These are phyloP conservation scores for Macrolepiota fuliginosa DNA, from an alignment of 768 basidiomycete species.

Conservation along the genomic window DNA sequence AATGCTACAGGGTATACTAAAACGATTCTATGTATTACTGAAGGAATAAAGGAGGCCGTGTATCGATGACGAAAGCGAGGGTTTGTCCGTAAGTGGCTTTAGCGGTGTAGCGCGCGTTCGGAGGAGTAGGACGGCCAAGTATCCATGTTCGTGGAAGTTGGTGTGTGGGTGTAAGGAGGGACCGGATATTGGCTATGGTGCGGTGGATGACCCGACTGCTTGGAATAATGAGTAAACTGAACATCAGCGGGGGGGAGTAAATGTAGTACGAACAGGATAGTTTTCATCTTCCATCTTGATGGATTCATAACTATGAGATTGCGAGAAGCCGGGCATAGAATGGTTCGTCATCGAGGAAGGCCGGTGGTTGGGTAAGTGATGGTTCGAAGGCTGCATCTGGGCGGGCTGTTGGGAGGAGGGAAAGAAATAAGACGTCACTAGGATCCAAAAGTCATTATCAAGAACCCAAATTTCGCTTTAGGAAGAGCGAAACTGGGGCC, in stretches of 20 bases:
- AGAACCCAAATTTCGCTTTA: slow-evolving; percentile 12
- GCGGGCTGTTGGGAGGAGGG: slow-evolving; percentile 51
- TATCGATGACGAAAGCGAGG: neutral
- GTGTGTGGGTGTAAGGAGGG: slow-evolving; percentile 47
- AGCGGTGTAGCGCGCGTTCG: slow-evolving; percentile 62
- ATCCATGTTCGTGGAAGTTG: slow-evolving; percentile 45
- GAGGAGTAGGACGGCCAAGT: slow-evolving; percentile 65
- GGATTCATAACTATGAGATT: slow-evolving; percentile 12
- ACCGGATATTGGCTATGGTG: slow-evolving; percentile 25
- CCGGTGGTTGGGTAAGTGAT: slow-evolving; percentile 16
- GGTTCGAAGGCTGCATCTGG: slow-evolving; percentile 51
- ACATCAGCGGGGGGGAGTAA: neutral
- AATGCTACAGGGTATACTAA: slow-evolving; percentile 14
- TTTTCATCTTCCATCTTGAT: slow-evolving; percentile 15
- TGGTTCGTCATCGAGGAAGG: slow-evolving; percentile 14
- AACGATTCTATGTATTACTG: slow-evolving; percentile 1
- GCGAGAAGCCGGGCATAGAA: slow-evolving; percentile 8
- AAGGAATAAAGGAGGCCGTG: neutral
- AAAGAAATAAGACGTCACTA: slow-evolving; percentile 50
- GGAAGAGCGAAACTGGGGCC: slow-evolving; percentile 22
- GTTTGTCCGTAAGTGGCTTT: slow-evolving; percentile 21
- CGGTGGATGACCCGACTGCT: slow-evolving; percentile 31
- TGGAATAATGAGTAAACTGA: neutral
- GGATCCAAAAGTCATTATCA: slow-evolving; percentile 46
- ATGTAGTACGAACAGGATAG: slow-evolving; percentile 4